phyloP scores from a whole-genome alignment of 1,284 basidiomycete genomes.

The Paramarasmius palmivorus region DNA sequence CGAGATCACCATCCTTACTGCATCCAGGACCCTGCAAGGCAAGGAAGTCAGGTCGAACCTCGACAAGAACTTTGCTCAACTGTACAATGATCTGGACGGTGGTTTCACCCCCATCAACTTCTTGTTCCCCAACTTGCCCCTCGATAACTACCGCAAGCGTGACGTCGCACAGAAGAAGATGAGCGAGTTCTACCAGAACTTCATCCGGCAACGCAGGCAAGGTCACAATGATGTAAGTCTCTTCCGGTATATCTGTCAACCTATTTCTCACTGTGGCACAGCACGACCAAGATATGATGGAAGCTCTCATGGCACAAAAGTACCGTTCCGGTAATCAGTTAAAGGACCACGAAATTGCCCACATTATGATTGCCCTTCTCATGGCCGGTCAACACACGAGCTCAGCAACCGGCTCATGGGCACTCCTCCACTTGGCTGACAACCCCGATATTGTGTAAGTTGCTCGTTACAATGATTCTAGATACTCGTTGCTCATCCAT shows the following conservation, averaged over 20 bases:
- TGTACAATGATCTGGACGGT: constrained; percentile 91
- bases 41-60: constrained; percentile 82
- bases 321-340: constrained; percentile 87
- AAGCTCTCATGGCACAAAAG: constrained; percentile 80
- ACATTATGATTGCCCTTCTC: constrained; percentile 94
- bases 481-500: not conserved
- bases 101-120: constrained; percentile 93
- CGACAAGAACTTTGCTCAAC: constrained; percentile 84
- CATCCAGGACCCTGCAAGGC: constrained; percentile 91
- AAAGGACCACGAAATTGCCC: constrained; percentile 90
- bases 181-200: constrained; percentile 91
- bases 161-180: constrained; percentile 93
- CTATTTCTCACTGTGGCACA: constrained; percentile 24
- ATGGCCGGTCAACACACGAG: constrained; percentile 99
- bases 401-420: constrained; percentile 90
- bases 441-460: constrained; percentile 77
- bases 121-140: constrained; percentile 91
- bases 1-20: constrained; percentile 97
- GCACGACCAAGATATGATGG: constrained; percentile 91
- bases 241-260: constrained; percentile 1
- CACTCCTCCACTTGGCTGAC: constrained; percentile 88
- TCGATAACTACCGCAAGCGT: constrained; percentile 86
- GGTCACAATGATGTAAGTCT: constrained; percentile 41
- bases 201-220: constrained; percentile 78
- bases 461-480: not conserved